Conservation (phyloP, 2,329 filamentous ascomycete genomes). For the Claviceps paspali region DNA sequence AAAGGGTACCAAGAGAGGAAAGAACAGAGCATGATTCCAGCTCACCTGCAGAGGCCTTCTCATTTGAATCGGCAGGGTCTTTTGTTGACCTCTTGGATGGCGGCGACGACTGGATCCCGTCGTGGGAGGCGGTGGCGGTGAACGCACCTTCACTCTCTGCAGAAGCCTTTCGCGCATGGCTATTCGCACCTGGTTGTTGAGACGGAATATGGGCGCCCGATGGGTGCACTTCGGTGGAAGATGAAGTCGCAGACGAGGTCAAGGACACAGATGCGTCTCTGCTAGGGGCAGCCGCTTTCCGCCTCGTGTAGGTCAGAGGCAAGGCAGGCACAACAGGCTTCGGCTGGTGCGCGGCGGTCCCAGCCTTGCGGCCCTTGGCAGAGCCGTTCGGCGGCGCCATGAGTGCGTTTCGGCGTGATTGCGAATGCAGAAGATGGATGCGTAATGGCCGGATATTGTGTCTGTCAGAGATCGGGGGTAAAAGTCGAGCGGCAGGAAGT, state of each 20-base stretch:
- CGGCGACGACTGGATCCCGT: background rate
- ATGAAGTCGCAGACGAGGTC: conserved; percentile 7
- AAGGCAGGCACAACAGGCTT: conserved; percentile 24
- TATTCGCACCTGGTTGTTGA: background rate
- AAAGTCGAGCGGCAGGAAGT: no score
- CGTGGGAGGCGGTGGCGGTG: background rate
- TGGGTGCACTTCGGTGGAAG: conserved; percentile 1
- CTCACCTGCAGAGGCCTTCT: conserved; percentile 2
- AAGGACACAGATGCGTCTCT: conserved; percentile 5
- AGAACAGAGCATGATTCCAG: background rate
- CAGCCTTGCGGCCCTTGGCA: conserved; percentile 17
- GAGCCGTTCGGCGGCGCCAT: conserved; percentile 21
- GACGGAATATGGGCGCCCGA: background rate
- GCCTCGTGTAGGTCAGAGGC: conserved; percentile 23
- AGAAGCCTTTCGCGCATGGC: background rate
- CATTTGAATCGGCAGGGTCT: background rate
- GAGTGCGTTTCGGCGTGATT: conserved; percentile 2
- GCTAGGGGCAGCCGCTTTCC: conserved; percentile 19
- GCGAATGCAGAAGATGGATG: background rate
- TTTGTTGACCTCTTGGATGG: background rate
- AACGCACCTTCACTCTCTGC: background rate
- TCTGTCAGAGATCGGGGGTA: no score
- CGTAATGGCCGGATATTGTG: no score
- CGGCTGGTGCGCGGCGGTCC: conserved; percentile 14
- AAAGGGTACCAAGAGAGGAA: no score